phyloP scores from a whole-genome alignment of 2,329 filamentous ascomycete genomes.

The Tricladium varicosporioides region DNA sequence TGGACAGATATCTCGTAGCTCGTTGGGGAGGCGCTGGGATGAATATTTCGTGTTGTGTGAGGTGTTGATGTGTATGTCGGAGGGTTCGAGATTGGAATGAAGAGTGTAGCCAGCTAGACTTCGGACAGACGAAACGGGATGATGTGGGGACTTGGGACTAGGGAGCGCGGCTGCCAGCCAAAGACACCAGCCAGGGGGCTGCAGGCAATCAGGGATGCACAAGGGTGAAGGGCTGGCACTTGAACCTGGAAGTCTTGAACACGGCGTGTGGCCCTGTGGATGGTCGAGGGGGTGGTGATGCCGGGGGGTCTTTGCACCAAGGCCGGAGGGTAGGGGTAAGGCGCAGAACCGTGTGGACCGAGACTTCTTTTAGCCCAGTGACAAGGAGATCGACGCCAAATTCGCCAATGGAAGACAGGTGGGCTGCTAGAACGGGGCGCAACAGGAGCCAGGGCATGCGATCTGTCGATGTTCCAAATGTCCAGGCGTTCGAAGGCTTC shows the following conservation, averaged over 20 bases:
- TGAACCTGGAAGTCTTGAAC: too few species aligned
- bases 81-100: slow-evolving; percentile 25
- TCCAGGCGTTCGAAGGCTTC: slow-evolving; percentile 10
- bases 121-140: slow-evolving; percentile 17
- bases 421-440: slow-evolving; percentile 2
- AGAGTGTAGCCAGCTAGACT: slow-evolving; percentile 16
- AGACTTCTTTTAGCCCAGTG: slow-evolving; percentile 16
- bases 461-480: neutral
- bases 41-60: slow-evolving; percentile 5
- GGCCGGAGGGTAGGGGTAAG: too few species aligned
- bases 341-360: neutral
- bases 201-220: too few species aligned
- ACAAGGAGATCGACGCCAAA: slow-evolving; percentile 22
- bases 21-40: neutral
- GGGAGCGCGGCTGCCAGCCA: slow-evolving; percentile 10
- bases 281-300: neutral
- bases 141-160: slow-evolving; percentile 14
- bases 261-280: slow-evolving; percentile 7
- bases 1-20: neutral
- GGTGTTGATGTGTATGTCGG: slow-evolving; percentile 15
- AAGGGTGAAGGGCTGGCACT: neutral
- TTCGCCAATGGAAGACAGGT: neutral
- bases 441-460: neutral
- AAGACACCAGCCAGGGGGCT: neutral
- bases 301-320: too few species aligned